phyloP scores from a whole-genome alignment of 2,329 filamentous ascomycete genomes.

The Dactylellina haptotyla region DNA sequence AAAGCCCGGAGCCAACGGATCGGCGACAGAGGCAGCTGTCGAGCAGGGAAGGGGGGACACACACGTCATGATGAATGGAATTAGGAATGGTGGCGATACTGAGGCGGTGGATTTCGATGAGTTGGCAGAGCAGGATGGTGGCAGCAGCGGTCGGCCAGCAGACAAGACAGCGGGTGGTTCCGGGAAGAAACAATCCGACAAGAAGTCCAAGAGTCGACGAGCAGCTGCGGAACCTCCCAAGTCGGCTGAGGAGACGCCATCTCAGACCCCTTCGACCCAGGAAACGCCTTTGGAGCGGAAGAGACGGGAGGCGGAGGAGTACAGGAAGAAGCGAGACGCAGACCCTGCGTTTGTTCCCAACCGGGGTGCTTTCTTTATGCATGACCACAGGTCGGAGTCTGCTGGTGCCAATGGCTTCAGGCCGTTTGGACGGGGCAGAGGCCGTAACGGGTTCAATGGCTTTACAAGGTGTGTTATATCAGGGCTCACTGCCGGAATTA shows the following conservation, averaged over 20 bases:
- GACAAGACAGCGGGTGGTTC: slow-evolving; percentile 14
- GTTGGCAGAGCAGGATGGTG: slow-evolving; percentile 55
- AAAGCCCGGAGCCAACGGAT: slow-evolving; percentile 57
- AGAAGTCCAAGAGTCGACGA: slow-evolving; percentile 60
- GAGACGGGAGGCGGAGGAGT: slow-evolving; percentile 88
- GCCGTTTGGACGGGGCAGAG: slow-evolving; percentile 74
- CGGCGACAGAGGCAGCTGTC: slow-evolving; percentile 60
- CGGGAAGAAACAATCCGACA: slow-evolving; percentile 36
- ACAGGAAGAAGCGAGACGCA: slow-evolving; percentile 84
- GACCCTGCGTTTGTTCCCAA: slow-evolving; percentile 95
- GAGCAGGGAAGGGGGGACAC: slow-evolving; percentile 66
- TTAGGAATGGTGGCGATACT: slow-evolving; percentile 63
- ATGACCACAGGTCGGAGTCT: slow-evolving; percentile 86
- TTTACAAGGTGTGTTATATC: slow-evolving; percentile 55
- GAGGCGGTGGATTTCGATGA: slow-evolving; percentile 67
- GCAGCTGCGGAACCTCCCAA: slow-evolving; percentile 59
- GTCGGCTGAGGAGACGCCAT: slow-evolving; percentile 58
- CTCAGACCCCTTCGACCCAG: slow-evolving; percentile 60
- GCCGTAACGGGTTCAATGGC: slow-evolving; percentile 69
- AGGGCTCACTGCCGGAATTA: slow-evolving; percentile 14
- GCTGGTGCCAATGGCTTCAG: slow-evolving; percentile 80
- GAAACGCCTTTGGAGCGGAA: slow-evolving; percentile 75
- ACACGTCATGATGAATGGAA: slow-evolving; percentile 70
- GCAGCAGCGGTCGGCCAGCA: slow-evolving; percentile 13
- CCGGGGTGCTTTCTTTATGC: slow-evolving; percentile 94